Percentiles rank a stretch among this genome's conserved stretches.
Conservation (phyloP, 2,329 filamentous ascomycete species). For the Pseudogymnoascus sp. region DNA sequence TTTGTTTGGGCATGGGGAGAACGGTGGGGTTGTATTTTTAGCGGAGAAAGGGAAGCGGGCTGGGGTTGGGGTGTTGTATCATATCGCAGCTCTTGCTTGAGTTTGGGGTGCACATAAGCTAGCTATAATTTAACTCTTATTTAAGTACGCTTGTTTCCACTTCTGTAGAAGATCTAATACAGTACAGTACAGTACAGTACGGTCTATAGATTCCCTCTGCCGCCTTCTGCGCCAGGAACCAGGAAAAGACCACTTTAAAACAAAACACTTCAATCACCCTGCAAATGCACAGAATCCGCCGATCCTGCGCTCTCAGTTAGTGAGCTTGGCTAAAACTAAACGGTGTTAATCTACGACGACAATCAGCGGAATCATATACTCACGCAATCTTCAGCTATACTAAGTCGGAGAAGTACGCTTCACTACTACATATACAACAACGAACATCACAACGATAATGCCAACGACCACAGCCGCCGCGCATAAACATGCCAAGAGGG, state of each 20-base stretch:
- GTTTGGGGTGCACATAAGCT: background rate
- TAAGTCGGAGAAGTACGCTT: background rate
- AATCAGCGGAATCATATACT: background rate
- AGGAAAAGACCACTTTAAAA: background rate
- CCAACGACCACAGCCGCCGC: background rate
- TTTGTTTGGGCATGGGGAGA: background rate
- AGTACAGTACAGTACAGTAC: background rate
- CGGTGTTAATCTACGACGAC: background rate
- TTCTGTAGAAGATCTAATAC: background rate
- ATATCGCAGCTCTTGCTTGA: background rate
- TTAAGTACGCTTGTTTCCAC: background rate
- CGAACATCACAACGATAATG: background rate
- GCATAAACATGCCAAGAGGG: background rate
- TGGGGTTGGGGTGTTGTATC: background rate
- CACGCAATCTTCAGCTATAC: background rate
- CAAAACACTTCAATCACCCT: background rate
- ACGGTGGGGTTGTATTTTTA: background rate
- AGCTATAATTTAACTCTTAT: background rate
- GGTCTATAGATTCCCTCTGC: background rate
- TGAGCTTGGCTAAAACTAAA: background rate
- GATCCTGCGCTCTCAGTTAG: background rate
- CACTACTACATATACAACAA: background rate
- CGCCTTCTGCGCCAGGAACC: background rate
- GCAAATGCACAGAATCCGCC: background rate
- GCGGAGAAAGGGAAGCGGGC: background rate